Evolutionary conservation across 2,329 filamentous ascomycete species (phyloP), one percentile per base, ranked within the genome.

Genomic region (Calonectria pauciramosa): DNA sequence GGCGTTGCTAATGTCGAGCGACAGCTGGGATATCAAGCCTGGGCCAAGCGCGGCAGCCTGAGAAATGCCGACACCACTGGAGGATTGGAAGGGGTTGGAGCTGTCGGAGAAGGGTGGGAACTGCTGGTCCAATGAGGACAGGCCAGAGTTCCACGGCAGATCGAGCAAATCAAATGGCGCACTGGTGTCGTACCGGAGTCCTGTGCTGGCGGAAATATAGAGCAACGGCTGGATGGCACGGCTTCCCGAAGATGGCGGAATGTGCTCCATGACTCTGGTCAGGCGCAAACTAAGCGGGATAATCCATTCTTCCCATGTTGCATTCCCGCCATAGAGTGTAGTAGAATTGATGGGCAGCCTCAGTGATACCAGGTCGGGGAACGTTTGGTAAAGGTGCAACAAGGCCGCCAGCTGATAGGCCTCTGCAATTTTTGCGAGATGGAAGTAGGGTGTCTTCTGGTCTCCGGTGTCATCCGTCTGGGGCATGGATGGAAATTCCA

Each of bases 361-460:
- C 1, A 82, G 56, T 0, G 82, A 79, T 2, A 84, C 84, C 1
- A 86, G 76, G 14, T 85, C 83, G 0, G 84, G 84, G 3, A 86
- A 86, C 0, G 86, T 86, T 73, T 86, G 83, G 77, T 87, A 87
- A 0, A 87, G 82, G 32, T 87, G 85, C 1, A 86, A 75, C 5
- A 87, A 69, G 0, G 86, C 83, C 1, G 83, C 82, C 7, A 87
- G 77, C 32, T 85, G 82, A 51, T 86, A 87, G 0, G 85, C 85
- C 70, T 87, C 86, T n/a, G 85, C 85, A 1, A 85, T 82, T 10
- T 80, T 76, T 1, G 81, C 80, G 0, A 87, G 83, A 56, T 87
- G 84, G 2, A 79, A 70, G 1, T 76, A 74, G 0, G 82, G 84
- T 1, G 80, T 81, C 4, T 72, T 72, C 23, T 79, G 69, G 63